Percentiles rank a stretch among this genome's conserved stretches.
Conservation (phyloP, 2,329 filamentous ascomycete species). For the Penicillium fuscoglaucum region DNA sequence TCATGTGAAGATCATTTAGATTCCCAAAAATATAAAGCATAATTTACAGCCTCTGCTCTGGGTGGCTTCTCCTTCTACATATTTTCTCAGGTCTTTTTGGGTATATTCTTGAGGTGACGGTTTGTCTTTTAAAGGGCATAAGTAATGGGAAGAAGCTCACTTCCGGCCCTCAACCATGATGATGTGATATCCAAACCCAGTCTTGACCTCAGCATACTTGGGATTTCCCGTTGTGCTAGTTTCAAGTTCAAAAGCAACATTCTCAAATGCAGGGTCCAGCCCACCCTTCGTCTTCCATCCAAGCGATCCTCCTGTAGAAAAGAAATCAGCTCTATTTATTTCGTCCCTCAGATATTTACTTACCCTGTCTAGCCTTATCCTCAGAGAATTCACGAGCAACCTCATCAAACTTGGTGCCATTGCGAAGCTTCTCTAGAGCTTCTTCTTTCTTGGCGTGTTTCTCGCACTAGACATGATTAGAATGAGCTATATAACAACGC, state of each 20-base stretch:
- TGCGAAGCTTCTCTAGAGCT: slow-evolving; percentile 60
- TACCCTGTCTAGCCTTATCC: slow-evolving; percentile 63
- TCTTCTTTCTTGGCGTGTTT: slow-evolving; percentile 67
- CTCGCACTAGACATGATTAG: slow-evolving; percentile 49
- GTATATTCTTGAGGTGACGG: not conserved
- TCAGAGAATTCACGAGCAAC: slow-evolving; percentile 65
- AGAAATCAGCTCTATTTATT: not conserved
- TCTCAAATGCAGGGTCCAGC: slow-evolving; percentile 60
- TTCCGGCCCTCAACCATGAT: slow-evolving; percentile 68
- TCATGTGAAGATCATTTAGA: not conserved
- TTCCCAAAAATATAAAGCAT: not conserved
- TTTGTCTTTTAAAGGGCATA: not conserved
- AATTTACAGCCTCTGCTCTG: not conserved
- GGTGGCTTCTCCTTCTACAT: slow-evolving; percentile 4
- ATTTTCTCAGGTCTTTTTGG: not conserved
- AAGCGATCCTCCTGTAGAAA: slow-evolving; percentile 55
- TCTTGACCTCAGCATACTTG: slow-evolving; percentile 63
- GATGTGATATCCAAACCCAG: slow-evolving; percentile 66
- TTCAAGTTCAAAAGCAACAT: slow-evolving; percentile 62
- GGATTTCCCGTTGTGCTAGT: slow-evolving; percentile 61
- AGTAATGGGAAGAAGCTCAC: slow-evolving; percentile 29
- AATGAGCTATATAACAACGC: not conserved
- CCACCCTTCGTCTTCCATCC: slow-evolving; percentile 63
- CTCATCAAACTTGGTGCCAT: slow-evolving; percentile 64
- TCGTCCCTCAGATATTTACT: slow-evolving; percentile 4